Conservation (phyloP, 805 yeast genomes). For the Candida ipomoeae region DNA sequence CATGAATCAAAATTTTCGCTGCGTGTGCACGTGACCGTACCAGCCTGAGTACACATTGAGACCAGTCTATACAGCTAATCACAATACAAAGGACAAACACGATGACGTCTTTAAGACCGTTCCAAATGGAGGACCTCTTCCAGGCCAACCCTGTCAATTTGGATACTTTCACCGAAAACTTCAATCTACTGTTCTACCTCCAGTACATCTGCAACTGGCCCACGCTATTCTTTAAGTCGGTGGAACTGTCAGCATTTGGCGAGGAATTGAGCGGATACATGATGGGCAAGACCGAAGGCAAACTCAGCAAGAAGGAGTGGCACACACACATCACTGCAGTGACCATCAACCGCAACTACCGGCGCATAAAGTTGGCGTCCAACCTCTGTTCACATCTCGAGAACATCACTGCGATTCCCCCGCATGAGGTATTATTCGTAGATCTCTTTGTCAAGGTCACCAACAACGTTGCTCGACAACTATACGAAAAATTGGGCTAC, state of each 20-base stretch:
- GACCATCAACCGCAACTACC: constrained; percentile 74
- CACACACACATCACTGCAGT: constrained; percentile 97
- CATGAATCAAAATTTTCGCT: not conserved
- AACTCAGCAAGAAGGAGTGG: constrained; percentile 64
- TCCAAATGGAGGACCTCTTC: constrained; percentile 81
- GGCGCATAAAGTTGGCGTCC: constrained; percentile 85
- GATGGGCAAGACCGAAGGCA: constrained; percentile 97
- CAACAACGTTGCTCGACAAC: constrained; percentile 69
- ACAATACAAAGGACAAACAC: not conserved
- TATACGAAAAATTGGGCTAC: constrained; percentile 86
- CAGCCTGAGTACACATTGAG: not conserved
- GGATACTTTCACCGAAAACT: constrained; percentile 90
- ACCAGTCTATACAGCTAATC: not conserved
- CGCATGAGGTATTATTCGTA: constrained; percentile 76
- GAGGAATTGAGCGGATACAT: constrained; percentile 58
- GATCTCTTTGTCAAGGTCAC: constrained; percentile 91
- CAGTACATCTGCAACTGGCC: constrained; percentile 89
- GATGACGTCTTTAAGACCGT: constrained; percentile 89
- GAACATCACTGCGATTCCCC: constrained; percentile 62
- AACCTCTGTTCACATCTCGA: constrained; percentile 71
- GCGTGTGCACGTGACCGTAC: constrained; percentile 1
- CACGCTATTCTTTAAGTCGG: constrained; percentile 74
- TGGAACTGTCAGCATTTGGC: constrained; percentile 24
- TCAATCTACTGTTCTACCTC: constrained; percentile 75
- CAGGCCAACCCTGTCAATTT: constrained; percentile 70